Evolutionary conservation across 1,284 basidiomycete genomes (phyloP), one percentile per base, ranked within the genome.

Genomic region (Sphaerobolus stellatus): DNA sequence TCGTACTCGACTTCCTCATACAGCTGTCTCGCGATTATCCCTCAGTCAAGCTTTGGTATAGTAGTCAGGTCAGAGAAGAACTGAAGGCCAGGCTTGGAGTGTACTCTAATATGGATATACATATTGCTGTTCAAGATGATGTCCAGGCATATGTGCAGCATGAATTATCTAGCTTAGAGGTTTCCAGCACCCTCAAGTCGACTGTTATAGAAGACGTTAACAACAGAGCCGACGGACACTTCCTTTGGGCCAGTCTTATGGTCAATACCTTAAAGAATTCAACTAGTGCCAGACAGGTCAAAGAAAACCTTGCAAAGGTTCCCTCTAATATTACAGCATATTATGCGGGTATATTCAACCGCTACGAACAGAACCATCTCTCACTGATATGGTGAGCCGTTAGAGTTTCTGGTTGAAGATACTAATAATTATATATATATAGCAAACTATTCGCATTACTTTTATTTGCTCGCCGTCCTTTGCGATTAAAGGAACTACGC

Each of bases 381-480:
- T n/a, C n/a, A n/a, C n/a, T n/a, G n/a, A n/a, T n/a, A n/a, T n/a
- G n/a, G n/a, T n/a, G n/a, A n/a, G n/a, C n/a, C n/a, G n/a, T n/a
- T n/a, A n/a, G n/a, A n/a, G n/a, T n/a, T n/a, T n/a, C n/a, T n/a
- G n/a, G n/a, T n/a, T n/a, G n/a, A n/a, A n/a, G n/a, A n/a, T n/a
- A n/a, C n/a, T n/a, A n/a, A n/a, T n/a, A n/a, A n/a, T n/a, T n/a
- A n/a, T n/a, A n/a, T 24, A 29, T 48, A 16, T 31, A 22, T 44
- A 68, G 66, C 56, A 62, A 67, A 54, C 56, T 66, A 6, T 61
- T 66, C 43, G 54, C 64, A 0, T 56, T 68, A n/a, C 44, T 68
- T 6, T 59, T 58, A 1, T 66, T 60, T 45, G 60, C 65, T 11
- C 59, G 62, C 24, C 58, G 66, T 13, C 65, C 56, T 13, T 51